Conservation (phyloP, 148 eudicot genomes). For the Dianthus caryophyllus region DNA sequence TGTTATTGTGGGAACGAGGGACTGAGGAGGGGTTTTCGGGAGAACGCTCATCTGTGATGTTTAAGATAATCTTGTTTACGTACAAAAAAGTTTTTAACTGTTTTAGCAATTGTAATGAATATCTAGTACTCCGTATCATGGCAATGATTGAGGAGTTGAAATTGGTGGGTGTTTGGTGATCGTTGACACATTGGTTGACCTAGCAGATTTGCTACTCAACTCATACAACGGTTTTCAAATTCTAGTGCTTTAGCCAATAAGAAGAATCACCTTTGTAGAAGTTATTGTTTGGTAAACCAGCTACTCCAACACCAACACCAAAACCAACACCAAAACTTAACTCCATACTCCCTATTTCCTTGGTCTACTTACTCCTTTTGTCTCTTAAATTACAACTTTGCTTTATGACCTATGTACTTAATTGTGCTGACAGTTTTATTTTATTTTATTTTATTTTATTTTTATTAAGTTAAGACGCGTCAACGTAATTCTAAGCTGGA, state of each 20-base stretch:
- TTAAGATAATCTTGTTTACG: not conserved
- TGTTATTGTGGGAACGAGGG: too few species aligned
- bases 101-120: not conserved
- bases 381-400: too few species aligned
- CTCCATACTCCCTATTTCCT: too few species aligned
- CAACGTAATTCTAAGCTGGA: too few species aligned
- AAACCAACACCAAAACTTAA: too few species aligned
- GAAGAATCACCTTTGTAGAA: not conserved
- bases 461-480: too few species aligned
- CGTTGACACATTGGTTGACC: constrained; percentile 5
- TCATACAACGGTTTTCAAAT: constrained; percentile 4
- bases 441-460: too few species aligned
- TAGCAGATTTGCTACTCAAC: not conserved
- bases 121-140: not conserved
- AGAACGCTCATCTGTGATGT: too few species aligned
- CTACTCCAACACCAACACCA: constrained; percentile 13
- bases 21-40: too few species aligned
- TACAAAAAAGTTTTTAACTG: not conserved
- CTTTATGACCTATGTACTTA: too few species aligned
- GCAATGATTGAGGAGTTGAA: constrained; percentile 10
- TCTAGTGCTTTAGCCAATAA: constrained; percentile 1
- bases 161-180: constrained; percentile 17
- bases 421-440: too few species aligned
- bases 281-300: constrained; percentile 11
- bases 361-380: too few species aligned